Base-by-base conservation (phyloP, 1,139 yeast genomes). In the Kurtzmaniella quercitrusa region DNA sequence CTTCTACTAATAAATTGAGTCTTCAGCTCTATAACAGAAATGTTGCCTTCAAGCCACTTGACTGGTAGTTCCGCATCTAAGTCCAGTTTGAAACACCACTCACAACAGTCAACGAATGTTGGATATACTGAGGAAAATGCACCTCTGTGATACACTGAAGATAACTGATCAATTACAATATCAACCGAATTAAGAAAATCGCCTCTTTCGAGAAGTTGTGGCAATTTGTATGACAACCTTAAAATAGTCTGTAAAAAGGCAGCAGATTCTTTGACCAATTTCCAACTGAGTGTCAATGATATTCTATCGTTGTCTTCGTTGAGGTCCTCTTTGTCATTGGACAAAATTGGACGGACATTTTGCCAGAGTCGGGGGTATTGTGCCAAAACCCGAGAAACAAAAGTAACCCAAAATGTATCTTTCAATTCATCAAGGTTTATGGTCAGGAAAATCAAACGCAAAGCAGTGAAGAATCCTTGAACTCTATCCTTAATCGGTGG, bases 81-180 rank as follows among this genome's bases (percentile, higher is more conserved):
- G 5, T 65, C 56, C 5, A 73, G 51, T 0, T 50, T 38, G 19
- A 63, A 61, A 55, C 89, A 80, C 18, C 78, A 61, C 14, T 63
- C 54, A 51, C 94, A 84, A 45, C 84, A 74, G 5, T 80, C 69
- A 14, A 81, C 72, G 51, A 86, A 87, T 0, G 93, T 78, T 1
- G 96, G 95, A 49, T 86, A 82, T 0, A 89, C 84, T 0, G 97
- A 82, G 3, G 95, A 83, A 49, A 91, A 86, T 0, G 97, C 96
- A 32, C 98, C 98, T 47, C 95, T 75, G 54, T 93, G 98, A 41
- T 89, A 80, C 6, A 89, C 84, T 0, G 79, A 71, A 2, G 88
- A 76, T 37, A 91, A 64, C 57, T 91, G 95, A 11, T 70, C 75
- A 45, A 83, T 71, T 5, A 87, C 63, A 11, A 84, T 54, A 1